Base-by-base conservation (phyloP, 768 basidiomycete species). In the Dioszegia hungarica region DNA sequence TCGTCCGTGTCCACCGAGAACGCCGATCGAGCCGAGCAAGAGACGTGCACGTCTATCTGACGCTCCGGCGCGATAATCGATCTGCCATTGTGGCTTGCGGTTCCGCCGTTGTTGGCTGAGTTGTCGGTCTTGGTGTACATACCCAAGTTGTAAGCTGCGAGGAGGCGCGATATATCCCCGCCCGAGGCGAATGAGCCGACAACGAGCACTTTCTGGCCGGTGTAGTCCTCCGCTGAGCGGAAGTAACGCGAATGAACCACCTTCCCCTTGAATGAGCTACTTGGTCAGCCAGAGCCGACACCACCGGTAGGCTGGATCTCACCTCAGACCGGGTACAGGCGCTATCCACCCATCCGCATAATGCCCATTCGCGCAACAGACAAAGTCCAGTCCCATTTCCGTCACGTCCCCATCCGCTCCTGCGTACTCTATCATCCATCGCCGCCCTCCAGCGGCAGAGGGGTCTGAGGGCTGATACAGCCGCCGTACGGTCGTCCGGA, bases 401-500 rank as follows among this genome's bases (percentile, higher is more conserved):
- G 72, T 70, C n/a, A 2, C 38, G 19, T n/a, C 39, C 8, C 24
- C 49, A 24, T 48, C 34, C 29, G 50, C 36, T 14, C 22, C n/a
- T 24, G 45, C 14, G 17, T 37, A 56, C 37, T 66, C 64, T 9
- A 71, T 55, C 6, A 46, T 58, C 69, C 69, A 71, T 47, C 60
- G 31, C 17, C 61, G 22, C 1, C n/a, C n/a, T n/a, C n/a, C n/a
- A n/a, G n/a, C n/a, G n/a, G n/a, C 17, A 5, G 20, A 50, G 15
- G 17, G 40, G n/a, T n/a, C 31, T 19, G 44, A 15, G 17, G 41
- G 31, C 10, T 63, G 57, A 36, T 62, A 53, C 0, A 77, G 57
- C 6, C 68, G 39, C 14, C 57, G 70, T 19, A 94, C 88, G 1
- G 77, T 72, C 2, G 83, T 81, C n/a, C 80, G 79, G 64, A 91